Conservation (phyloP, 192 early-diverging fungal genomes). For the Chytriomyces confervae region DNA sequence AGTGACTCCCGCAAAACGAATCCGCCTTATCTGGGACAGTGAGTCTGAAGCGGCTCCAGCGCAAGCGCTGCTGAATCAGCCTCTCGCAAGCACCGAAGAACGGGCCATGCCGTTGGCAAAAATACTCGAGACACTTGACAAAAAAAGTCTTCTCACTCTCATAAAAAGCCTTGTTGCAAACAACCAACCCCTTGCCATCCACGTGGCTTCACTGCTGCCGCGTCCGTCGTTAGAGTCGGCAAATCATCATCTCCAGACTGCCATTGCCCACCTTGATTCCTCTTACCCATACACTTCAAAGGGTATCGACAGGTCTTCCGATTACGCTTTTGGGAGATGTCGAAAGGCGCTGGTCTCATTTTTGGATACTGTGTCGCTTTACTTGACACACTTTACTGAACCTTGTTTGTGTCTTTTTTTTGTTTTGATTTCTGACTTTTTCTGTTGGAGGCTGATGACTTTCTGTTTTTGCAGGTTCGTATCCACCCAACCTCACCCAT, state of each 20-base stretch:
- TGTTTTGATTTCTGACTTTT: neutral
- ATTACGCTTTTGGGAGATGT: slow-evolving; percentile 91
- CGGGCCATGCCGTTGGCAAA: slow-evolving; percentile 22
- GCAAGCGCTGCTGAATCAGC: neutral
- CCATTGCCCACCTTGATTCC: slow-evolving; percentile 74
- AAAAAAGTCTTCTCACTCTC: slow-evolving; percentile 75
- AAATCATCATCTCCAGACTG: slow-evolving; percentile 62
- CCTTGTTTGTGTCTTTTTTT: slow-evolving; percentile 18
- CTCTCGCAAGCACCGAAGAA: neutral
- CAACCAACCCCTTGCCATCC: slow-evolving; percentile 71
- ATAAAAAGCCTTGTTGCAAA: slow-evolving; percentile 73
- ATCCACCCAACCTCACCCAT: slow-evolving; percentile 77
- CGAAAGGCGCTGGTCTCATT: slow-evolving; percentile 76
- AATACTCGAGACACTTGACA: slow-evolving; percentile 62
- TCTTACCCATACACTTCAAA: slow-evolving; percentile 87
- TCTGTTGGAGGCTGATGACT: slow-evolving; percentile 4
- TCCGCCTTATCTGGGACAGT: slow-evolving; percentile 4
- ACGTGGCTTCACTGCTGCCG: slow-evolving; percentile 78
- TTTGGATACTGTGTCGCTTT: slow-evolving; percentile 53
- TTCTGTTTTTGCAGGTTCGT: slow-evolving; percentile 43
- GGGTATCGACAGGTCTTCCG: slow-evolving; percentile 70
- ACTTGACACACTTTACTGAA: slow-evolving; percentile 55
- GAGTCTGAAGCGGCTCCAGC: neutral
- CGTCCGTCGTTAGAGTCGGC: slow-evolving; percentile 84
- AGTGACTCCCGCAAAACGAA: neutral